Evolutionary conservation across 2,329 filamentous ascomycete genomes (phyloP), one percentile per base, ranked within the genome.

Genomic region (Colletotrichum liaoningense): DNA sequence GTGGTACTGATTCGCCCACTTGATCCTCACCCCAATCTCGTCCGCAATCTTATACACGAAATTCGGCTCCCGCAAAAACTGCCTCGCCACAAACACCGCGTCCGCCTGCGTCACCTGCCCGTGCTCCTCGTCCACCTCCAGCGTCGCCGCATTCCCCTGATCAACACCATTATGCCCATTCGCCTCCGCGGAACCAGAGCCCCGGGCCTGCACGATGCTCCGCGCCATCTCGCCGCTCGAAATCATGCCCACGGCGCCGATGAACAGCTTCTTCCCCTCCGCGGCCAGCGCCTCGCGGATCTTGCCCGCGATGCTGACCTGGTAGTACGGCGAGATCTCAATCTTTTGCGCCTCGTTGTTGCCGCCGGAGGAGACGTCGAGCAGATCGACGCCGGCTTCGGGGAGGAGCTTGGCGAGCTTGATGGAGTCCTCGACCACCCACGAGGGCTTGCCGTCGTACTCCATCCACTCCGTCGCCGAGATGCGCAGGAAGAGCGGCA

Each of bases 31-130:
- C 11, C 90, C 91, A 38, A 97, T 84, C 76, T 95, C 89, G 74
- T 93, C 88, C 0, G 94, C 95, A 75, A 90, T 92, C 42, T 89
- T 88, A 83, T 94, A 90, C 9, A 95, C 93, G 79, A 95, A 91
- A 71, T 94, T 92, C 0, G 95, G 93, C 79, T 97, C 94, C 80
- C 94, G 91, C 83, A 97, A 87, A 82, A 97, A 97, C 79, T 93
- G 92, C 69, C 94, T 87, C 0, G 90, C 95, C 1, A 93, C 87
- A 22, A 96, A 87, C 0, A 93, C 91, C n/a, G 95, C 81, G 79
- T 98, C 95, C 1, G 88, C 90, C 79, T 86, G 83, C 19, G 87
- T 78, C 76, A 73, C 77, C 63, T 77, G 78, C 6, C 84, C 84
- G 3, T 82, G 67, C 77, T 84, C 83, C 67, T 81, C 80, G 63